Evolutionary conservation across 2,329 filamentous ascomycete genomes (phyloP), one percentile per base, ranked within the genome.

Genomic region (Beauveria varroae): DNA sequence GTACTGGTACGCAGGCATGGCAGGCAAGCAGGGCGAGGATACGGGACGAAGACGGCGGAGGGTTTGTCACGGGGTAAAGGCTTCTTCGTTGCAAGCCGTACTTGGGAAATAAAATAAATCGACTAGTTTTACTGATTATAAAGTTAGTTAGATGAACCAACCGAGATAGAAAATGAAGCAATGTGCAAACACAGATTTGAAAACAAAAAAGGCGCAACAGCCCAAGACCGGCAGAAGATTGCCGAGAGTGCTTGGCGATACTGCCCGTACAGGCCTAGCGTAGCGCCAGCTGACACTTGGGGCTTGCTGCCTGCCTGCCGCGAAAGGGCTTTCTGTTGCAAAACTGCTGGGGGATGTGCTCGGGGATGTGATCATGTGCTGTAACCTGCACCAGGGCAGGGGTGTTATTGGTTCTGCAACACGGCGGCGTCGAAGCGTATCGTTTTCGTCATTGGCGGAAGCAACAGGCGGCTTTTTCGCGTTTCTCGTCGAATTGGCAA

Each of bases 201-300:
- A 5, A 34, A 34, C 10, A 37, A n/a, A 41, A 57, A 57, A 22
- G 28, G 28, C 46, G 34, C 44, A 58, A 20, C 3, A 34, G 41
- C 22, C 18, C 30, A 20, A 26, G 20, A 34, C 54, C 57, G 57
- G 57, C 57, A 60, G 12, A 60, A 60, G 57, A 60, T 60, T 60
- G 57, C 57, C 57, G 57, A 60, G 30, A 16, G n/a, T 12, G 16
- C 57, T 60, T 60, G 57, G 57, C 49, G 49, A 53, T 46, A 40
- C 47, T 59, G 4, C 57, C 57, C 16, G 16, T 24, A 20, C 4
- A 14, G 16, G 57, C 18, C 40, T 60, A 60, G 57, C 40, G 49
- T 26, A 6, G 41, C 57, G 49, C 49, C 37, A 44, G 57, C 57
- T 60, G 57, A 54, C 26, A n/a, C 28, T 20, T 26, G 18, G 47